Base-by-base conservation (phyloP, 768 basidiomycete species). In the Phylloporus scabripes region DNA sequence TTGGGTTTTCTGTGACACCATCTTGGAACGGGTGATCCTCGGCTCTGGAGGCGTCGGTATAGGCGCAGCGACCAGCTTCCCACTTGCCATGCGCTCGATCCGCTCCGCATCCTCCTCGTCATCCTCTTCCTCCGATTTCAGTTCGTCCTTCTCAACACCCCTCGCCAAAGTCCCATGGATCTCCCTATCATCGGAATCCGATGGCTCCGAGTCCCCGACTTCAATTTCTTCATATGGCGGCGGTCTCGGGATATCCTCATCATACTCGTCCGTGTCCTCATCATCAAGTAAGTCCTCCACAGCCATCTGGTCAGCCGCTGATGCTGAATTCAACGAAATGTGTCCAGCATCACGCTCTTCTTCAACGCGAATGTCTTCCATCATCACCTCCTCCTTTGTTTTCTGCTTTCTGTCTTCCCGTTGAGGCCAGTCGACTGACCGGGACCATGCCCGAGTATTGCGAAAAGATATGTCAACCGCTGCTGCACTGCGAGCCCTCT, bases 181-280 rank as follows among this genome's bases (percentile, higher is more conserved):
- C 42, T 68, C 64, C 28, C 48, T 57, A 24, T 66, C 65, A 38
- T 68, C 66, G 14, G 62, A 64, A 28, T 68, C 65, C 3, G 53
- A 55, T 15, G 62, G 56, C 7, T 49, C 44, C 37, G 20, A 21
- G 24, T n/a, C 38, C 24, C 4, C 45, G 9, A 47, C 34, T 5
- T 57, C 48, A 3, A 57, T 3, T 1, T 47, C 53, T 32, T 63
- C 53, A 37, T 14, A 53, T 9, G 17, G 53, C 4, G 57, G 52
- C 11, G 60, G 17, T 17, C 23, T 42, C 0, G 34, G 2, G 11
- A 36, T 5, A 17, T 17, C 37, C 8, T 5, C 18, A 18, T 37
- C 36, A 0, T 24, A 44, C 5, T 44, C 34, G 17, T 47, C 44
- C 17, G 2, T 7, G 24, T 28, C n/a, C 18, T 20, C 36, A 18